A percentile compares a stretch with the other conserved stretches of the same genome.
Conservation (phyloP, 2,329 filamentous ascomycete genomes). For the Colletotrichum sp. region DNA sequence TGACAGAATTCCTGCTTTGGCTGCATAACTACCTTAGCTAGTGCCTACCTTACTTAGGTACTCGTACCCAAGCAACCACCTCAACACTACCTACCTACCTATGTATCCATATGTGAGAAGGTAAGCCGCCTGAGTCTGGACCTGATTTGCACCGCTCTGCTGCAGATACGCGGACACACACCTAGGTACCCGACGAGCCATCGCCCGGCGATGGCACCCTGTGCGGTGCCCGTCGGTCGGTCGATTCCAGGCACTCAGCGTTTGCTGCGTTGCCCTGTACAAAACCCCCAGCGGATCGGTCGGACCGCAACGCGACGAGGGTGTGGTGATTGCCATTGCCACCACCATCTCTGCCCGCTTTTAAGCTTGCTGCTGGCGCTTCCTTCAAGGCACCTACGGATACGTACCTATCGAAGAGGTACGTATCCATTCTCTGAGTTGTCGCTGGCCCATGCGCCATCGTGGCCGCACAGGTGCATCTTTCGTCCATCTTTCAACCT, state of each 20-base stretch:
- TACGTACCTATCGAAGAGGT: no score
- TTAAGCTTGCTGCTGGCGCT: background rate
- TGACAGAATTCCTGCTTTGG: background rate
- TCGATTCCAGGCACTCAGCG: background rate
- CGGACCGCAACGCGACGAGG: background rate
- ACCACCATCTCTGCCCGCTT: background rate
- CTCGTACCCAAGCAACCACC: background rate
- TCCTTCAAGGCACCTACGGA: background rate
- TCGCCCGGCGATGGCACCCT: background rate
- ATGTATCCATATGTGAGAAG: background rate
- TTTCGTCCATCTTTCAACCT: background rate
- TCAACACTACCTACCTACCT: no score
- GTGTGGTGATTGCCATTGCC: background rate
- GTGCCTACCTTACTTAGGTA: background rate
- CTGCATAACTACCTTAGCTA: background rate
- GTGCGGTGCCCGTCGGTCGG: background rate
- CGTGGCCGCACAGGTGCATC: background rate
- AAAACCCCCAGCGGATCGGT: conserved; percentile 5
- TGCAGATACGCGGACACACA: background rate
- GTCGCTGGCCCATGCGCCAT: background rate
- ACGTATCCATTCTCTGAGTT: background rate
- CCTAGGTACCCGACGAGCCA: background rate
- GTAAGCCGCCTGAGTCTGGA: background rate
- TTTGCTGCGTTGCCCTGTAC: background rate
- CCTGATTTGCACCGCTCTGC: background rate